These are phyloP conservation scores for Globisporangium polare DNA, from an alignment of 352 stramenopile species.

Conservation along the genomic window DNA sequence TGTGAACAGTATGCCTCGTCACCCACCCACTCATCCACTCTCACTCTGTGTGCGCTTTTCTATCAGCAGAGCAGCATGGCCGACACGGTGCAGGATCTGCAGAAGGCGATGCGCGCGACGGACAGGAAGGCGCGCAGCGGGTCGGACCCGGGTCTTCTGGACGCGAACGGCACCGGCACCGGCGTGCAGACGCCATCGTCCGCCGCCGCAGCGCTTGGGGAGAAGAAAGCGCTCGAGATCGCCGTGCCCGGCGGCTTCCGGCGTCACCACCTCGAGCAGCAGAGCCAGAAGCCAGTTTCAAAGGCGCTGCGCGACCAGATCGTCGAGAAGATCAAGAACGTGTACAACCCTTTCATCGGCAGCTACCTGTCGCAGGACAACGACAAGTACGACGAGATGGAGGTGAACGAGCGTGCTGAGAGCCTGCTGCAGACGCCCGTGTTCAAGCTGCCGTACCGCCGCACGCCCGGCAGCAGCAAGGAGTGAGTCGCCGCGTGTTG, in stretches of 20 bases:
- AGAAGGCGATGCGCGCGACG: conserved; percentile 37
- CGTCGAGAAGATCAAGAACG: conserved; percentile 60
- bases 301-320: conserved; percentile 64
- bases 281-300: conserved; percentile 34
- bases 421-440: conserved; percentile 70
- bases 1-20: not conserved
- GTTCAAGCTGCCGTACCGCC: conserved; percentile 28
- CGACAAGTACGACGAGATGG: conserved; percentile 74
- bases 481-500: not conserved
- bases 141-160: conserved; percentile 42
- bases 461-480: not conserved
- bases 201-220: conserved; percentile 18
- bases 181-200: conserved; percentile 19
- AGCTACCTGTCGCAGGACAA: conserved; percentile 82
- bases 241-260: conserved; percentile 68
- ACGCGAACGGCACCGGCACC: not conserved
- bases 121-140: conserved; percentile 36
- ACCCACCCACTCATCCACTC: not conserved
- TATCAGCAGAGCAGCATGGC: conserved; percentile 27
- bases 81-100: conserved; percentile 41
- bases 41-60: too few relatives aligned
- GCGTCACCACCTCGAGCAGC: conserved; percentile 58
- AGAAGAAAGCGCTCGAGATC: conserved; percentile 50
- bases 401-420: conserved; percentile 51
- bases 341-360: conserved; percentile 84